Evolutionary conservation across 371 early-diverging fungal genomes (phyloP).

Genomic region (Phascolomyces articulosus): DNA sequence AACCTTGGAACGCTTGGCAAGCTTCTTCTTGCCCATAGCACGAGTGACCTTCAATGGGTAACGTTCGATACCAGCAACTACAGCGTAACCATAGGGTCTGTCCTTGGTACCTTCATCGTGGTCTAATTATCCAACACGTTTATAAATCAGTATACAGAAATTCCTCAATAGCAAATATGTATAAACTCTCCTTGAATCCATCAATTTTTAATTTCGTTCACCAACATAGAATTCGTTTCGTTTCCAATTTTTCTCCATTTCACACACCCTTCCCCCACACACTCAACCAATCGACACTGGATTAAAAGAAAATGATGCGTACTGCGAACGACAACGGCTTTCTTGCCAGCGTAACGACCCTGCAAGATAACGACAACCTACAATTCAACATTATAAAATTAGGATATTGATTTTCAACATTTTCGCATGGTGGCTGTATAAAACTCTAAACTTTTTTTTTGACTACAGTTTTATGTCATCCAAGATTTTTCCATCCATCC

Average conservation of each 20-base stretch:
- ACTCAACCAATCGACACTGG: background rate
- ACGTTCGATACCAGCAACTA: constrained; percentile 96
- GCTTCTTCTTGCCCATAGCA: constrained; percentile 92
- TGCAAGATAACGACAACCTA: constrained; percentile 97
- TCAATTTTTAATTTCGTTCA: too few species aligned
- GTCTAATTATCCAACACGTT: constrained; percentile 26
- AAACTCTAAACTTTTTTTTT: too few species aligned
- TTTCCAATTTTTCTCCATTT: background rate
- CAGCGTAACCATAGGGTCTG: constrained; percentile 95
- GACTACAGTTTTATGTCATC: too few species aligned
- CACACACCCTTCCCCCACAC: background rate
- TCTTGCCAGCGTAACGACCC: constrained; percentile 98
- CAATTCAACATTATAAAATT: background rate
- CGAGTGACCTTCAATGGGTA: constrained; percentile 96
- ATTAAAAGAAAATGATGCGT: constrained; percentile 24
- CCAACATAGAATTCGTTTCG: too few species aligned
- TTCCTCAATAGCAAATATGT: too few species aligned
- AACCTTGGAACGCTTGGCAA: constrained; percentile 94
- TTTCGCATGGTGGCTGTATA: too few species aligned
- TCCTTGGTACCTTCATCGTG: constrained; percentile 91
- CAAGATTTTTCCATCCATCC: too few species aligned
- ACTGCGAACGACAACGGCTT: constrained; percentile 98
- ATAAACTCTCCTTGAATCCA: too few species aligned
- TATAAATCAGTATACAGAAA: constrained; percentile 6
- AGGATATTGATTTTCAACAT: too few species aligned